phyloP scores from a whole-genome alignment of 148 eudicot genomes.

The Rhododendron mucronatum region DNA sequence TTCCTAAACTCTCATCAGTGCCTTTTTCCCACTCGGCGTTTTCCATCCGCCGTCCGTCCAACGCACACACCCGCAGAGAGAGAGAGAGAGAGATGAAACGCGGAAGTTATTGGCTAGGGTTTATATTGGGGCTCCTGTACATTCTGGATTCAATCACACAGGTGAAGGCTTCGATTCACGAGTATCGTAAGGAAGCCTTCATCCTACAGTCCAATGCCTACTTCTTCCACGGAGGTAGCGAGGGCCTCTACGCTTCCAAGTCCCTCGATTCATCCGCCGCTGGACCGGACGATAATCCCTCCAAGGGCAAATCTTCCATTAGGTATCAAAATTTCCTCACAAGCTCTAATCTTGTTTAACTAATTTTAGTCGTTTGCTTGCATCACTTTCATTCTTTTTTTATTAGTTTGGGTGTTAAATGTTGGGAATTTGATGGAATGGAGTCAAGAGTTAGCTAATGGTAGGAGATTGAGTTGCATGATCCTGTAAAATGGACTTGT shows the following conservation, averaged over 20 bases:
- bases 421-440: not conserved
- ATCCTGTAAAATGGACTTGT: not conserved
- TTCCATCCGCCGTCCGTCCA: not conserved
- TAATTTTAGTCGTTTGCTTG: not conserved
- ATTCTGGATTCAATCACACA: constrained; percentile 21
- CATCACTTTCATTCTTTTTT: not conserved
- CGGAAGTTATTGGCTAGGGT: constrained; percentile 32
- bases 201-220: constrained; percentile 52
- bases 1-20: not conserved
- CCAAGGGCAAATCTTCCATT: constrained; percentile 63
- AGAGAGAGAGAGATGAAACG: constrained; percentile 9
- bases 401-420: not conserved
- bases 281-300: constrained; percentile 31
- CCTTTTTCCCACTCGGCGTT: not conserved
- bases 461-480: not conserved
- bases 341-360: not conserved
- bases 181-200: constrained; percentile 61
- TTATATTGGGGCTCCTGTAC: constrained; percentile 17
- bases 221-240: constrained; percentile 93
- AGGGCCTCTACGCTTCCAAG: constrained; percentile 86
- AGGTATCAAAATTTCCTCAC: constrained; percentile 31
- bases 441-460: not conserved
- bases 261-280: constrained; percentile 15
- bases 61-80: not conserved
- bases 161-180: constrained; percentile 60